Conservation (phyloP, 306 rosid genomes). For the Acacia melanoxylon region DNA sequence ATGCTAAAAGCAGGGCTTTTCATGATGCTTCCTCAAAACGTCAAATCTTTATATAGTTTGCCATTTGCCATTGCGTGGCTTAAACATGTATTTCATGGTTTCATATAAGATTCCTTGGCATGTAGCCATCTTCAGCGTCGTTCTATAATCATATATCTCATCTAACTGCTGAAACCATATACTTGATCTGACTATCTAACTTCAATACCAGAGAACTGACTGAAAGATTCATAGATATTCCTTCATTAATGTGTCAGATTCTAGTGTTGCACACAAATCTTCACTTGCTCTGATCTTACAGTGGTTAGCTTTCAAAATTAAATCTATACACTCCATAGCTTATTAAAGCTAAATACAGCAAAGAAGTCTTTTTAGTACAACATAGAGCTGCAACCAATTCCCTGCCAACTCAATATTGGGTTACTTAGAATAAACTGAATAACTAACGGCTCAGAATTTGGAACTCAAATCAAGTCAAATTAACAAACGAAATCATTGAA, state of each 20-base stretch:
- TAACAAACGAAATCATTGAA: background rate
- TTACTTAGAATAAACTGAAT: background rate
- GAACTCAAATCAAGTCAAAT: background rate
- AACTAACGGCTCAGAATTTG: background rate
- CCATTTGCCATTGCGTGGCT: conserved; percentile 10
- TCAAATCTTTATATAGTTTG: conserved; percentile 7
- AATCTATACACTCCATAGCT: background rate
- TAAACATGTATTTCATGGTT: background rate
- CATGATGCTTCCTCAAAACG: conserved; percentile 19
- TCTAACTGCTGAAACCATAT: conserved; percentile 5
- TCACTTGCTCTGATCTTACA: background rate
- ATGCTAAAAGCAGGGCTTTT: background rate
- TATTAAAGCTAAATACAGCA: background rate
- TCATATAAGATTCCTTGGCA: conserved; percentile 21
- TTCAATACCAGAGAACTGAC: conserved; percentile 14
- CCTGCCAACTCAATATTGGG: background rate
- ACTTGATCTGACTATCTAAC: background rate
- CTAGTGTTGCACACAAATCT: background rate
- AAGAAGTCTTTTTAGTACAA: background rate
- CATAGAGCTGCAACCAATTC: background rate
- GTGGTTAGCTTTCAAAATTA: background rate
- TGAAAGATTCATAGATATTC: background rate
- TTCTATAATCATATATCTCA: conserved; percentile 17
- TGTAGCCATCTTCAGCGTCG: conserved; percentile 16
- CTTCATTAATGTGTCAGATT: background rate